phyloP scores from a whole-genome alignment of 2,329 filamentous ascomycete genomes.

The Aspergillus carbonarius region DNA sequence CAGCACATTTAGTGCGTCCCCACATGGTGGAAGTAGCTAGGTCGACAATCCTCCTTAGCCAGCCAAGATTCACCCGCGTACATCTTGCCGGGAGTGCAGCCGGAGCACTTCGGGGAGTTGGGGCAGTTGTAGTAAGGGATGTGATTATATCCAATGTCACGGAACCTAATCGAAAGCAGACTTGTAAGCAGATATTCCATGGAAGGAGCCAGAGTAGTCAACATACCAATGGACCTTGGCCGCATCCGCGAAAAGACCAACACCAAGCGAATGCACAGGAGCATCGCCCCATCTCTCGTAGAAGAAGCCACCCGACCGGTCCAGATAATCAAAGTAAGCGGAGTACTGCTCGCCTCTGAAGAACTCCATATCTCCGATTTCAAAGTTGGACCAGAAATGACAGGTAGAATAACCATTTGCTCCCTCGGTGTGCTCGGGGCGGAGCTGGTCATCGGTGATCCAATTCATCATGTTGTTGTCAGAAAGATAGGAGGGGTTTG shows the following conservation, averaged over 20 bases:
- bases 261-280: conserved; percentile 89
- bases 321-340: conserved; percentile 94
- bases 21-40: conserved; percentile 95
- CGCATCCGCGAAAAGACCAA: conserved; percentile 88
- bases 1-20: conserved; percentile 64
- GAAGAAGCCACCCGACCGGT: conserved; percentile 93
- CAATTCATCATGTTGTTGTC: conserved; percentile 83
- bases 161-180: conserved; percentile 68
- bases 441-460: conserved; percentile 73
- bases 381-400: conserved; percentile 99
- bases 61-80: conserved; percentile 86
- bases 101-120: conserved; percentile 89
- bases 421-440: conserved; percentile 75
- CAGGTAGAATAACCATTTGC: conserved; percentile 96
- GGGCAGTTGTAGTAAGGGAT: conserved; percentile 99
- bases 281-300: conserved; percentile 99
- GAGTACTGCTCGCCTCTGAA: conserved; percentile 89
- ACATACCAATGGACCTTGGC: conserved; percentile 88
- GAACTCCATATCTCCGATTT: conserved; percentile 90
- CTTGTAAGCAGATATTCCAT: background rate
- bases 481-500: conserved; percentile 78
- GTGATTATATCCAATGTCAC: conserved; percentile 97
- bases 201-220: background rate
- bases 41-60: conserved; percentile 86
- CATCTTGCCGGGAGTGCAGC: conserved; percentile 81